phyloP scores from a whole-genome alignment of 768 basidiomycete genomes.

The Mycena maculata region DNA sequence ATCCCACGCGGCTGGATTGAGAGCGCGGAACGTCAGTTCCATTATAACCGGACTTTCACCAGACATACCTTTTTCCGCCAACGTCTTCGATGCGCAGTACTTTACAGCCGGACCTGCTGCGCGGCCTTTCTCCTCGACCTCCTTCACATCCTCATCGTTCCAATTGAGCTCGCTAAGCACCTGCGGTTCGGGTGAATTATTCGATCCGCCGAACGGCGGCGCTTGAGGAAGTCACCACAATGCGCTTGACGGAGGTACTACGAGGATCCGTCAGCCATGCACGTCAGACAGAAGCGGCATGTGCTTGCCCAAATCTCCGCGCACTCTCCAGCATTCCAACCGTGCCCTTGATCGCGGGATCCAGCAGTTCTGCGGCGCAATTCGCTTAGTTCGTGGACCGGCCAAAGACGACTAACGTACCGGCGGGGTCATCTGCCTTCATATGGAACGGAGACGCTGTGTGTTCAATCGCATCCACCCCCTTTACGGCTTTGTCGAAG shows the following conservation, averaged over 20 bases:
- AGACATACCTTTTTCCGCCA: slow-evolving; percentile 69
- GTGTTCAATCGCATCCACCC: slow-evolving; percentile 77
- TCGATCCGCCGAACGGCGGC: slow-evolving; percentile 63
- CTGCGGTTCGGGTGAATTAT: slow-evolving; percentile 35
- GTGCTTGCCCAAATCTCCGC: slow-evolving; percentile 48
- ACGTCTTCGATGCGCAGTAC: slow-evolving; percentile 72
- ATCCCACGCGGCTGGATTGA: slow-evolving; percentile 52
- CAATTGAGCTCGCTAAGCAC: slow-evolving; percentile 67
- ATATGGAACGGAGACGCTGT: slow-evolving; percentile 72
- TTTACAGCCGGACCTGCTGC: slow-evolving; percentile 53
- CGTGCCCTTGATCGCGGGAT: slow-evolving; percentile 57
- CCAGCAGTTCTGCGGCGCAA: slow-evolving; percentile 19
- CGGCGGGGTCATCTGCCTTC: slow-evolving; percentile 57
- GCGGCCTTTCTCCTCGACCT: slow-evolving; percentile 63
- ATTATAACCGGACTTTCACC: no score
- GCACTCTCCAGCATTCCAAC: slow-evolving; percentile 49
- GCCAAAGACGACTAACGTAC: slow-evolving; percentile 33
- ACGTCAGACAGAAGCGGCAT: no score
- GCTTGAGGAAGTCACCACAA: slow-evolving; percentile 75
- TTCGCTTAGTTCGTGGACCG: no score
- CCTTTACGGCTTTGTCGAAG: slow-evolving; percentile 85
- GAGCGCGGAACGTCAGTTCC: no score
- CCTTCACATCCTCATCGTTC: slow-evolving; percentile 63
- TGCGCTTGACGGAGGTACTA: slow-evolving; percentile 65
- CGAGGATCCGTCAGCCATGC: slow-evolving; percentile 27